Evolutionary conservation across 2,329 filamentous ascomycete species (phyloP), one percentile per base, ranked within the genome.

Genomic region (Fusarium haematococcum): DNA sequence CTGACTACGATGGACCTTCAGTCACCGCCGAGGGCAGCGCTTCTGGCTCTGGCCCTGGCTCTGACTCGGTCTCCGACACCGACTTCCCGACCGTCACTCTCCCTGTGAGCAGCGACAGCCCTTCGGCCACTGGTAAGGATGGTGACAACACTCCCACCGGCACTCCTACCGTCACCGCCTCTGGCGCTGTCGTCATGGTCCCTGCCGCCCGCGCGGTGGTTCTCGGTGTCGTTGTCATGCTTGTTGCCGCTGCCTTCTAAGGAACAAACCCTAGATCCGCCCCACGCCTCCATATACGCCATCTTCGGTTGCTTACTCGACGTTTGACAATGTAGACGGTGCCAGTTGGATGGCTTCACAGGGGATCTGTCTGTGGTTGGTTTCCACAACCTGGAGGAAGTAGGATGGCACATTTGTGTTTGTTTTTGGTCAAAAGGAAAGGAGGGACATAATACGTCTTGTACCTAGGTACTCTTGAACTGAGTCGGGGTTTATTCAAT

Each of bases 101-200:
- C 13, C 50, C 50, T 9, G 27, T 32, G 18, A 54, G 50, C 50
- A 54, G 27, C 6, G 50, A 20, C 18, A n/a, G 50, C n/a, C 63
- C 68, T 32, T 68, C 74, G n/a, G 71, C 71, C 9, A 77, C 73
- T 25, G 74, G 69, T 5, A 68, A 63, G 13, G 69, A 71, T 11
- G 72, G 54, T 9, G 76, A 62, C 30, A 67, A 54, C 33, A 73
- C 75, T 67, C 71, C 80, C 43, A 76, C 80, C 23, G 71, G 78
- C 30, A 79, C 77, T 27, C 76, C 76, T 35, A 78, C 78, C 9
- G 79, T 80, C 45, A 78, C 79, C 32, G 75, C 81, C 30, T 82
- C 80, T 13, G 81, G 78, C n/a, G 81, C 78, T 27, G 80, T 77
- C 33, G 68, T 73, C n/a, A 70, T 74, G 39, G 70, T 75, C 62